phyloP scores from a whole-genome alignment of 371 early-diverging fungal genomes.

The Syncephalastrum contaminatum region DNA sequence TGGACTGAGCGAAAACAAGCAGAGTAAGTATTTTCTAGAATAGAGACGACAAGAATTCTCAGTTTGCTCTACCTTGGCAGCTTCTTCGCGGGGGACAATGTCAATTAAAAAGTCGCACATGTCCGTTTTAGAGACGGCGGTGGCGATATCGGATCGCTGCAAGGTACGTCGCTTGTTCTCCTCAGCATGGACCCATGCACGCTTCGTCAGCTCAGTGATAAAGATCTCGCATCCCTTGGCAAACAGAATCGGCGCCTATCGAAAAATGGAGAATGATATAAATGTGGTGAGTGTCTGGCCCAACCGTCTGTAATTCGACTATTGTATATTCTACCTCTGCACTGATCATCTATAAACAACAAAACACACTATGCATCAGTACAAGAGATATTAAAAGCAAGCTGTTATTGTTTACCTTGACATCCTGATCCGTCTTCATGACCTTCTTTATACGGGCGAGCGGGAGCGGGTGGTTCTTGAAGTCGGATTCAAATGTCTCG shows the following conservation, averaged over 20 bases:
- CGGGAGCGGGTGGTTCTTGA: constrained; percentile 93
- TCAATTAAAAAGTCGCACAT: constrained; percentile 99
- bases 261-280: not conserved
- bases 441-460: constrained; percentile 99
- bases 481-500: constrained; percentile 62
- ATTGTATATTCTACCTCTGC: constrained; percentile 25
- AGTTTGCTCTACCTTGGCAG: constrained; percentile 17
- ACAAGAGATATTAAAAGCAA: too few relatives aligned
- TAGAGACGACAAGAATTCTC: too few relatives aligned
- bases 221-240: constrained; percentile 98
- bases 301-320: not conserved
- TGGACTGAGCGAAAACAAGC: constrained; percentile 5
- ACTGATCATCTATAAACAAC: constrained; percentile 31
- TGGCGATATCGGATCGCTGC: constrained; percentile 94
- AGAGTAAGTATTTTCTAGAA: too few relatives aligned
- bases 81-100: constrained; percentile 95
- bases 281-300: not conserved
- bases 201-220: constrained; percentile 87
- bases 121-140: constrained; percentile 93
- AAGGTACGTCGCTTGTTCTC: constrained; percentile 98
- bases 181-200: constrained; percentile 56
- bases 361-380: not conserved
- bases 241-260: constrained; percentile 90
- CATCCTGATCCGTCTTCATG: constrained; percentile 99
- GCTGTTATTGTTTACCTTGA: constrained; percentile 29